phyloP scores from a whole-genome alignment of 306 rosid genomes.

The Cucumis hystrix region DNA sequence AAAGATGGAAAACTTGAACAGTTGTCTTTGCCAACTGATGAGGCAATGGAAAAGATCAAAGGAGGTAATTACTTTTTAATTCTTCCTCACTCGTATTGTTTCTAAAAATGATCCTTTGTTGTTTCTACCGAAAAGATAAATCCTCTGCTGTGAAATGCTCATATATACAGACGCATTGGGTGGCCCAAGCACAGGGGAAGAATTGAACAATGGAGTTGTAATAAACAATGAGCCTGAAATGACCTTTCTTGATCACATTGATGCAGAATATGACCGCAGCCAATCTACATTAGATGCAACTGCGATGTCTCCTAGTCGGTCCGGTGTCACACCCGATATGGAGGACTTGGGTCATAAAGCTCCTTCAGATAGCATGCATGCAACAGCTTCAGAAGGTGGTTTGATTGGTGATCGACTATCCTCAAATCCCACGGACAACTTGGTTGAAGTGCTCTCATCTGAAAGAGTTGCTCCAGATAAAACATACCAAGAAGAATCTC shows the following conservation, averaged over 20 bases:
- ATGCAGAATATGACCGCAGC: slow-evolving; percentile 26
- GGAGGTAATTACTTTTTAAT: slow-evolving; percentile 24
- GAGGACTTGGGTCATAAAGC: slow-evolving; percentile 39
- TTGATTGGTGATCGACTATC: slow-evolving; percentile 34
- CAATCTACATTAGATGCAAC: slow-evolving; percentile 25
- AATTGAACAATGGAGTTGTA: slow-evolving; percentile 37
- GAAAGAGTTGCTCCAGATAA: slow-evolving; percentile 21
- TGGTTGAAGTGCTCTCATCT: slow-evolving; percentile 25
- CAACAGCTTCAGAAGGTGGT: slow-evolving; percentile 25
- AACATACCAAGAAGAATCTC: slow-evolving; percentile 26
- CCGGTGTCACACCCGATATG: slow-evolving; percentile 50
- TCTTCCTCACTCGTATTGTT: background rate
- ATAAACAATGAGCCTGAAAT: slow-evolving; percentile 31
- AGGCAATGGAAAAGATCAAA: slow-evolving; percentile 16
- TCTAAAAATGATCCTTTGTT: slow-evolving; percentile 2
- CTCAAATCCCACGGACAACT: slow-evolving; percentile 23
- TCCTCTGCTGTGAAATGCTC: slow-evolving; percentile 21
- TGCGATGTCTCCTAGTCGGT: slow-evolving; percentile 39
- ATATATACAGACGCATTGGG: slow-evolving; percentile 29
- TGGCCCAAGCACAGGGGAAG: slow-evolving; percentile 39
- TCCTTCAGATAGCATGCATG: slow-evolving; percentile 24
- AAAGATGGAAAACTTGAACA: slow-evolving; percentile 24
- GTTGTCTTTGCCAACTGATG: slow-evolving; percentile 16
- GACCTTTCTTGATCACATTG: slow-evolving; percentile 25
- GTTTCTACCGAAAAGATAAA: background rate